These are phyloP conservation scores for Cerrena zonata DNA, from an alignment of 1,284 basidiomycete species.

Conservation along the genomic window DNA sequence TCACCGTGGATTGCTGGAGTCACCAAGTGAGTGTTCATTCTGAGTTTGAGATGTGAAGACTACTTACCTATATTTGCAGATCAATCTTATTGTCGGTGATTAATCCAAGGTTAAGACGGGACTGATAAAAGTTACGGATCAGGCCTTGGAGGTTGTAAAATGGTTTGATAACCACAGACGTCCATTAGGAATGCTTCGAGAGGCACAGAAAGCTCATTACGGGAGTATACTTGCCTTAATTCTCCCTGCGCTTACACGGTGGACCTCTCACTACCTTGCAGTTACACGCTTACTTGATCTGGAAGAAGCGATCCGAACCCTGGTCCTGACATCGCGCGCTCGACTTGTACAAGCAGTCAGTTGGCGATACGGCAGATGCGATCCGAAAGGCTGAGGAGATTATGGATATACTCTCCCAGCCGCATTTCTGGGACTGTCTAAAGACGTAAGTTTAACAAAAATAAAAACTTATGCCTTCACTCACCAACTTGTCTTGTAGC, in stretches of 20 bases:
- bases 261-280: constrained; percentile 13
- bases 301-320: constrained; percentile 12
- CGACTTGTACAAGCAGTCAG: constrained; percentile 1
- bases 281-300: constrained; percentile 10
- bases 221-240: constrained; percentile 13
- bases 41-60: constrained; percentile 9
- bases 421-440: constrained; percentile 21
- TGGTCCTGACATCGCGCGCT: constrained; percentile 12
- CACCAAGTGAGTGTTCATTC: too few relatives aligned
- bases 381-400: constrained; percentile 24
- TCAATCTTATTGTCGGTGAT: constrained; percentile 28
- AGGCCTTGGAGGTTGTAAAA: constrained; percentile 17
- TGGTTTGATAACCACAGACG: constrained; percentile 17
- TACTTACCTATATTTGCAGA: not conserved
- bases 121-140: constrained; percentile 10
- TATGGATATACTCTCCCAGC: constrained; percentile 20
- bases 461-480: not conserved
- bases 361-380: constrained; percentile 14
- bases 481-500: not conserved
- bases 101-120: constrained; percentile 18
- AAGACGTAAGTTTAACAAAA: constrained; percentile 6
- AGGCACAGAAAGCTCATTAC: too few relatives aligned
- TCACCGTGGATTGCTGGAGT: constrained; percentile 18
- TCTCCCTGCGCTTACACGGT: constrained; percentile 12
- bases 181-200: constrained; percentile 3